Evolutionary conservation across 176 grass and related monocot species (phyloP), one percentile per base, ranked within the genome.

Genomic region (Canna indica): DNA sequence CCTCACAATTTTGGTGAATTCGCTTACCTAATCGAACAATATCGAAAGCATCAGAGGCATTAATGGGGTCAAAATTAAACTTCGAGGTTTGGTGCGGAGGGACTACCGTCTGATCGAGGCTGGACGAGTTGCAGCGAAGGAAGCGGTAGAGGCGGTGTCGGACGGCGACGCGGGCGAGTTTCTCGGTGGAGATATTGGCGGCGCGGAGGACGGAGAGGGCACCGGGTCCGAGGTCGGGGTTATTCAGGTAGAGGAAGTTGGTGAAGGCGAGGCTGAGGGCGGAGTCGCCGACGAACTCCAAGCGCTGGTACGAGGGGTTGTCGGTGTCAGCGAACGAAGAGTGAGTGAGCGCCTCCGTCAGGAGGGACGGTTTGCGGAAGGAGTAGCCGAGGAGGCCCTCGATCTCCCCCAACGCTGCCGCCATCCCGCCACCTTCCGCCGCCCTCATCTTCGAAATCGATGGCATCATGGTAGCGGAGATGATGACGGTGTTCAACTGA

Each of bases 101-200:
- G 59, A 28, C 1, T 20, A 69, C 67, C 67, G 17, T 27, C 27
- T 69, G 67, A 35, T 85, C 26, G 14, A 95, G 91, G 7, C 74
- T 46, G 7, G 82, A 80, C 1, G 77, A 72, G 32, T 88, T 95
- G 57, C 85, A 87, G 6, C 87, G 75, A 35, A 90, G 63, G 73
- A 81, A 90, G 4, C 64, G 68, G 36, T 88, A 60, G 26, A 95
- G 85, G 0, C 75, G 77, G 58, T 31, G 80, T 2, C 6, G 13
- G 29, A 95, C 68, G 44, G 91, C 87, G 57, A 79, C 69, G 57
- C 91, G 84, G 9, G 87, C 82, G 60, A 95, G 91, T 74, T 87
- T 90, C 75, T 95, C 91, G n/a, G 73, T 95, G 71, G 87, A 85
- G 71, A 95, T 84, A 76, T 95, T 95, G 58, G 87, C 87, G 27